These are phyloP conservation scores for Haberlea rhodopensis DNA, from an alignment of 257 asterid species.

Conservation along the genomic window DNA sequence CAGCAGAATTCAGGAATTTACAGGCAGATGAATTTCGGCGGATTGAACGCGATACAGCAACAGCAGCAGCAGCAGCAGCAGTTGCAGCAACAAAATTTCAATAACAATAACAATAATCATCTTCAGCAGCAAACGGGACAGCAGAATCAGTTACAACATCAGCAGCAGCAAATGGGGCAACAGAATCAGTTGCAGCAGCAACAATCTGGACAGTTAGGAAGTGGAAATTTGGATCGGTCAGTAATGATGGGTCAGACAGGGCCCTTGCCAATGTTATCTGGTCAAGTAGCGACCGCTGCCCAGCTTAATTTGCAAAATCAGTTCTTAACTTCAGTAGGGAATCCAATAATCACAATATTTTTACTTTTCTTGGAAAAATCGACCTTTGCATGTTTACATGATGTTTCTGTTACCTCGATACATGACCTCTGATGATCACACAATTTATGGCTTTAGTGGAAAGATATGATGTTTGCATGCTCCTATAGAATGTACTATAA, in stretches of 20 bases:
- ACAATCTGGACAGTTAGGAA: conserved; percentile 56
- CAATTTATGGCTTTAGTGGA: conserved; percentile 9
- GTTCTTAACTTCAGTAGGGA: conserved; percentile 65
- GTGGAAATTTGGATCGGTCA: conserved; percentile 61
- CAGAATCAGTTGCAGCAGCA: conserved; percentile 34
- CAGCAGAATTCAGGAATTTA: conserved; percentile 48
- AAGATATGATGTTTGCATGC: conserved; percentile 18
- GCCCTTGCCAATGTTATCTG: conserved; percentile 71
- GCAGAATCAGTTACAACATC: conserved; percentile 28
- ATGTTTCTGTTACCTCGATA: neutral
- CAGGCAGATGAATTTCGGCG: conserved; percentile 76
- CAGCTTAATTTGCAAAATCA: conserved; percentile 77
- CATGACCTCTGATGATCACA: conserved; percentile 6
- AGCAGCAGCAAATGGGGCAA: conserved; percentile 32
- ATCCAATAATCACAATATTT: conserved; percentile 2
- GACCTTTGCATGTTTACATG: conserved; percentile 1
- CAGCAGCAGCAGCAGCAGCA: conserved; percentile 36
- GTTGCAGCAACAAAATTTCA: conserved; percentile 24
- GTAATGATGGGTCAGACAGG: conserved; percentile 79
- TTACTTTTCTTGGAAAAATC: conserved; percentile 13
- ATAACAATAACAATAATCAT: conserved; percentile 27
- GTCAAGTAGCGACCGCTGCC: conserved; percentile 68
- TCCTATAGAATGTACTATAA: neutral
- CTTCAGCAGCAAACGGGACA: conserved; percentile 31
- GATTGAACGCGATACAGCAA: conserved; percentile 41